Base-by-base conservation (phyloP, 2,329 filamentous ascomycete species). In the Penicillium sclerotigenum region DNA sequence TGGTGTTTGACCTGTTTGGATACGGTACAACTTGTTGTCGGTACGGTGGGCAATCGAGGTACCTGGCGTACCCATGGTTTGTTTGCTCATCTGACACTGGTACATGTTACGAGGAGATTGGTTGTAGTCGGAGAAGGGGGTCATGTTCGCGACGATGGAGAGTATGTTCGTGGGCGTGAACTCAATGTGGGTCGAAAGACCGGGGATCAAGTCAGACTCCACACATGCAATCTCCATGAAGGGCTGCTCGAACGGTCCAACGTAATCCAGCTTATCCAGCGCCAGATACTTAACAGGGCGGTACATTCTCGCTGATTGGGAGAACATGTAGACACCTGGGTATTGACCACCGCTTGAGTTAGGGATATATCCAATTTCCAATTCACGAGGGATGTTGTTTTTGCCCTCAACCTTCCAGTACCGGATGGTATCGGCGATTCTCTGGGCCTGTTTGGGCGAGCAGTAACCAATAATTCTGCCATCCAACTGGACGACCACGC, bases 51-150 rank as follows among this genome's bases (percentile, higher is more conserved):
- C 83, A 60, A 93, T 80, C 2, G 93, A 88, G 8, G 92, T 89
- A 56, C 89, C 92, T 4, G 93, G 91, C 24, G 94, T 97, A 74
- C 94, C 94, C 94, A 99, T 99, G 0, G 93, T 92, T 79, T 99
- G 94, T 74, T 99, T 99, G 78, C 91, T 91, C 94, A 97, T 97
- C 81, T 97, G 94, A 78, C 92, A 97, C 73, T 96, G 90, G 73
- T 97, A 99, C 93, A 97, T 97, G 77, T 99, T 99, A 83, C 94
- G 83, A 1, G 94, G 94, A 14, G 92, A 97, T 75, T 99, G 94
- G 77, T 99, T 99, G 78, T 96, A 96, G 73, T 99, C 91, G 45
- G 93, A 97, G 77, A 99, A 99, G 4, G 94, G 94, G 0, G 94
- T 99, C 88, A 97, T 96, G 77, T 97, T 97, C 68, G 94, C 94